Evolutionary conservation across 2,329 filamentous ascomycete genomes (phyloP).

Genomic region (Clarireedia hainanense): DNA sequence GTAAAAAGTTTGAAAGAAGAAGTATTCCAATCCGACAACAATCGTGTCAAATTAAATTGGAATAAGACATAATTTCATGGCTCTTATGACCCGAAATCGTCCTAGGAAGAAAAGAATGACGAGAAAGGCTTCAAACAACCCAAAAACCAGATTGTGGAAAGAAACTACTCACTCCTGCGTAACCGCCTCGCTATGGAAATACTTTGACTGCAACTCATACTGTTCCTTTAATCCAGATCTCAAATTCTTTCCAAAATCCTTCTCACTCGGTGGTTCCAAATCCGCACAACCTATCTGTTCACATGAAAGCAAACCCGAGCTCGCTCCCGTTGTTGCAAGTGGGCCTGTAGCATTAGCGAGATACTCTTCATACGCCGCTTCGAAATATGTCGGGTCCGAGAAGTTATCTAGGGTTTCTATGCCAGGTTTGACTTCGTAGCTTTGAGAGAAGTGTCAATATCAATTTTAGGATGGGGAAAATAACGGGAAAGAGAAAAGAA

Average conservation of each 20-base stretch:
- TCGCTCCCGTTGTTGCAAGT: not conserved
- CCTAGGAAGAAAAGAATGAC: too few species aligned
- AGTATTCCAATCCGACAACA: too few species aligned
- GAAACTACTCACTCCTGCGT: not conserved
- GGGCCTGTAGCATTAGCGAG: not conserved
- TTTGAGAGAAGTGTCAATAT: not conserved
- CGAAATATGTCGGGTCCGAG: not conserved
- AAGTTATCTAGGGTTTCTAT: not conserved
- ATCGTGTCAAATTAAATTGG: too few species aligned
- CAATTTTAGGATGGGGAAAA: not conserved
- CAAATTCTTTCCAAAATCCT: not conserved
- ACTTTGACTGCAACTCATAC: not conserved
- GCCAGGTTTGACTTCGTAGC: not conserved
- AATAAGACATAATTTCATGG: too few species aligned
- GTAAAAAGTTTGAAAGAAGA: too few species aligned
- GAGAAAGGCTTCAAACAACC: too few species aligned
- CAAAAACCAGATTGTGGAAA: too few species aligned
- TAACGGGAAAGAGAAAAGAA: not conserved
- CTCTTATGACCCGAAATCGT: too few species aligned
- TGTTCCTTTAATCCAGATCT: not conserved
- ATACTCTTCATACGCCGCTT: slow-evolving; percentile 1
- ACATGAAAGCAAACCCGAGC: not conserved
- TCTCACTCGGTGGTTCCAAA: not conserved
- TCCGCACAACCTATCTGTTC: not conserved
- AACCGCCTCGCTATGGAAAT: not conserved